phyloP scores from a whole-genome alignment of 768 basidiomycete species.

The Mycena maculata region DNA sequence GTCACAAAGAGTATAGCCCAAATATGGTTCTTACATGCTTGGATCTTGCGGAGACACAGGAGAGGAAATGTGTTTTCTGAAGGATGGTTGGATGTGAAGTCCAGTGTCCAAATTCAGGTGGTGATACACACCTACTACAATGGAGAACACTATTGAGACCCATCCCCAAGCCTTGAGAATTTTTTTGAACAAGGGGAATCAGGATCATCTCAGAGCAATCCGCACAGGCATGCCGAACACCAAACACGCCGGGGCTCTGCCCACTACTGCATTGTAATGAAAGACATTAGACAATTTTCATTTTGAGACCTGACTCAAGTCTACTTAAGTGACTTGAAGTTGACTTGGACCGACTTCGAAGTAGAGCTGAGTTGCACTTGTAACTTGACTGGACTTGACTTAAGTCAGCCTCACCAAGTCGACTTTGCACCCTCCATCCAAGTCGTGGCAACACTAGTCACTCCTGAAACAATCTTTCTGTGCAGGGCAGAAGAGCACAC shows the following conservation, averaged over 20 bases:
- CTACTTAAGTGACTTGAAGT: slow-evolving; percentile 16
- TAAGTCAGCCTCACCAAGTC: slow-evolving; percentile 13
- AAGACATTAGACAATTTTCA: slow-evolving; percentile 13
- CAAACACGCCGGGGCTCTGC: background rate
- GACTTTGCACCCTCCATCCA: slow-evolving; percentile 12
- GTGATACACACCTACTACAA: slow-evolving; percentile 5
- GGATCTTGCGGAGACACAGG: slow-evolving; percentile 6
- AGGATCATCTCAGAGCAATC: slow-evolving; percentile 15
- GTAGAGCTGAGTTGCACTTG: background rate
- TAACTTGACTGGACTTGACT: slow-evolving; percentile 12
- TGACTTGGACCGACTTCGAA: slow-evolving; percentile 13
- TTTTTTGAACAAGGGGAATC: slow-evolving; percentile 16
- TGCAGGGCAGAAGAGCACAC: too few relatives aligned
- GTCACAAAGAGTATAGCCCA: slow-evolving; percentile 5
- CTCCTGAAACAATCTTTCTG: too few relatives aligned
- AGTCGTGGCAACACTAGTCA: slow-evolving; percentile 14
- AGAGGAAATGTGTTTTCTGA: slow-evolving; percentile 6
- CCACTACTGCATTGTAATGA: slow-evolving; percentile 12
- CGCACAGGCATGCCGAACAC: slow-evolving; percentile 8
- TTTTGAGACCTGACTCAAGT: slow-evolving; percentile 18
- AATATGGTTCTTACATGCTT: slow-evolving; percentile 5
- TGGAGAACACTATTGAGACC: slow-evolving; percentile 14
- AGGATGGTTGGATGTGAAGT: slow-evolving; percentile 5
- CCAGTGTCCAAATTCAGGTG: slow-evolving; percentile 12
- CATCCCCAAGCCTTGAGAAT: slow-evolving; percentile 8